phyloP scores from a whole-genome alignment of 345 rosid genomes.

The Acer campestre region DNA sequence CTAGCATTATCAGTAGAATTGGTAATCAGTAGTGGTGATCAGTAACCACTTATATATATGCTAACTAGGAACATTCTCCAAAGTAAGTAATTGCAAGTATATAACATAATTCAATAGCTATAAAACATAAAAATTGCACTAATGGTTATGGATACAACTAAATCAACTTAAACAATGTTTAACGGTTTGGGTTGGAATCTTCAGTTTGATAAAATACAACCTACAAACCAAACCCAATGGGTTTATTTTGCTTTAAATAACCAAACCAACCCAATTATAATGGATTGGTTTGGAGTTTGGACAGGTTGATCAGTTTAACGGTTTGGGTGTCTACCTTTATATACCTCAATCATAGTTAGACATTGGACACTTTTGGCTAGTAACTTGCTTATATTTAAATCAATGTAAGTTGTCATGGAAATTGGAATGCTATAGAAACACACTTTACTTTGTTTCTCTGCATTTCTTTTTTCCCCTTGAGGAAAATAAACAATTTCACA shows the following conservation, averaged over 20 bases:
- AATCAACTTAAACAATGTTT: neutral
- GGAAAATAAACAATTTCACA: neutral
- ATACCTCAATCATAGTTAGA: neutral
- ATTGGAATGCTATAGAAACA: neutral
- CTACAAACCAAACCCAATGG: neutral
- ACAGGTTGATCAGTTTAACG: too few species aligned
- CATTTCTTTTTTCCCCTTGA: neutral
- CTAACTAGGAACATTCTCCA: neutral
- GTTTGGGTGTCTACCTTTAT: neutral
- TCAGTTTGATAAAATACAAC: neutral
- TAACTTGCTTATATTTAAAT: neutral
- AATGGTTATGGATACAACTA: neutral
- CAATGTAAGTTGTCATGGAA: neutral
- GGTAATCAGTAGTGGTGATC: neutral
- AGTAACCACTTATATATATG: neutral
- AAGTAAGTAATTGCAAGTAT: neutral
- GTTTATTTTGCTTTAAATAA: neutral
- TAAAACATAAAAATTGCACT: neutral
- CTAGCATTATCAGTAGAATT: too few species aligned
- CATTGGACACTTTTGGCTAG: neutral
- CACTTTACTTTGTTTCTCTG: neutral
- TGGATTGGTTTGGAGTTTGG: neutral
- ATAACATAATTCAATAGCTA: neutral
- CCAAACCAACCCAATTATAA: neutral
- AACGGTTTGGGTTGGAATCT: neutral